Base-by-base conservation (phyloP, 2,329 filamentous ascomycete species). In the Pyrenochaeta sp. region DNA sequence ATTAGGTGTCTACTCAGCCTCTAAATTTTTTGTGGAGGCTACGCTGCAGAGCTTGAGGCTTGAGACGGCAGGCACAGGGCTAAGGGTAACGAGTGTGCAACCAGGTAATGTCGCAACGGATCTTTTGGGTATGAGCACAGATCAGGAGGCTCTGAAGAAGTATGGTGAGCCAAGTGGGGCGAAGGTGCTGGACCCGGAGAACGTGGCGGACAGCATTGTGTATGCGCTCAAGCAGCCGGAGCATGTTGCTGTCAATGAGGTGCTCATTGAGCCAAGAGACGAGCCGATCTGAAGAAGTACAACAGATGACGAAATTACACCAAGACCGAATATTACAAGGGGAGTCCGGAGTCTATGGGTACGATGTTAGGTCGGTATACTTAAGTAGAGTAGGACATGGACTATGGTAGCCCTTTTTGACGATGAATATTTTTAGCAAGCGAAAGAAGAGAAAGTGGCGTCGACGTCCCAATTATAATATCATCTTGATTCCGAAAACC, bases 21-120 rank as follows among this genome's bases (percentile, higher is more conserved):
- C 86, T 77, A 94, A 94, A 75, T 92, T 93, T 84, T 94, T 94
- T 72, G 90, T 94, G 53, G 91, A 94, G 75, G 91, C 90, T 0
- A 91, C 90, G 0, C 82, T 94, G n/a, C 91, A 93, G 76, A 83
- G 83, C 32, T 77, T 94, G 64, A 86, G 91, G 8, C 78, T 93
- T 7, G 91, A 94, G 81, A 93, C 90, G 0, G 91, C 89, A 0
- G 90, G 90, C 0, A 85, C 85, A 0, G 91, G 91, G 0, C 78
- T 94, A 48, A 83, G 90, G 1, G 90, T 94, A 40, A 93, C 91
- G 0, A 83, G 85, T 36, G 83, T 94, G 2, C 91, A 94, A 79
- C 91, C 91, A 0, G 91, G 91, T 0, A 93, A 94, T 72, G 89
- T 88, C 1, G 85, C 85, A 5, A 93, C 91, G 0, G 90, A 91